Base-by-base conservation (phyloP, 139 green algal genomes). In the Micractinium sp. region DNA sequence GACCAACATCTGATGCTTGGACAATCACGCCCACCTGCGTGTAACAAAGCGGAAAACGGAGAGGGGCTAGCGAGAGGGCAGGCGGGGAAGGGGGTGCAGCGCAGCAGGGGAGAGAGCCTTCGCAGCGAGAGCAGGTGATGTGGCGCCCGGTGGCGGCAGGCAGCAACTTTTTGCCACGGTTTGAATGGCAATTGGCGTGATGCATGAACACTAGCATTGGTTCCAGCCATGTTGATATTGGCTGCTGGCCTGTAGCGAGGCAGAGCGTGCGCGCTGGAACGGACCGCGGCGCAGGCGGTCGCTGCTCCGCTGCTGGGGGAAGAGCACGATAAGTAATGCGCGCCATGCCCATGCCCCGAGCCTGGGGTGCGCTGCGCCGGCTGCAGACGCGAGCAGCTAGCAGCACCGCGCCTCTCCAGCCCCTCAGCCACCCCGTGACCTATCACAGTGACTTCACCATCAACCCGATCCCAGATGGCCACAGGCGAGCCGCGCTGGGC, bases 361-460 rank as follows among this genome's bases (percentile, higher is more conserved):
- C 71, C 47, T 56, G 47, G 47, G 47, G 47, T 9, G 47, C 47
- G 47, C 47, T 56, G 63, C 63, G 63, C 14, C 20, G 63, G 63
- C 12, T 71, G 63, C 63, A 71, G 22, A 27, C 63, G 47, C 79
- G 41, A 20, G 79, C 79, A 16, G 79, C 15, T 1, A 83, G 38
- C 39, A 18, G 39, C 77, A 25, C 38, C 25, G 22, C 38, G 38
- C 35, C 33, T 29, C 22, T 16, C 77, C 27, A 23, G 39, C 77
- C 38, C 38, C 38, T 33, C 1, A 29, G 63, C 31, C 93, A 95
- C 85, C 88, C 92, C 2, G 69, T 95, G 1, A 67, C 90, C 3
- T 95, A 92, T 75, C 91, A 94, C 73, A 31, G 76, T 0, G 91
- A 95, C 74, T 92, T 95, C 41, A 39, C 71, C 69, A 93, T 95